Evolutionary conservation across 176 grass and related monocot genomes (phyloP), one percentile per base, ranked within the genome.

Genomic region (Rhynchospora breviuscula): DNA sequence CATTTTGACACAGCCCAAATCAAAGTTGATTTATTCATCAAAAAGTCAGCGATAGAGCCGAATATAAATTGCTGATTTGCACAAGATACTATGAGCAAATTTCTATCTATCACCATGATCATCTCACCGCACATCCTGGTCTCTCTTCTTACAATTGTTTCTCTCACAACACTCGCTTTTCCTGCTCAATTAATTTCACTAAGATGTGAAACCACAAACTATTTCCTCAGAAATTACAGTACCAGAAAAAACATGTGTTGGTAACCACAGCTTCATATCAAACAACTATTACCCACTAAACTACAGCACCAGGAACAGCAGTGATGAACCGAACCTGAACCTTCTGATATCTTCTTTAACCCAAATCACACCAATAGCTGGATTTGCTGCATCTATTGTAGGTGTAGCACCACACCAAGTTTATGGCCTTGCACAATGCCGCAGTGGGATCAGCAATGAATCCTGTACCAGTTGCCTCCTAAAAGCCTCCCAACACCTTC

Each of bases 371-470:
- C 88, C 91, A 26, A 18, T 8, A 10, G n/a, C 82, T 0, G 29
- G 12, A 3, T 92, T 84, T 86, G 79, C 78, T 10, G 19, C 7
- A 31, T 71, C 26, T 0, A 51, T 59, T 25, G 11, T 9, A 74
- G 88, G 87, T 63, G 2, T 60, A 33, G 13, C 62, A 45, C 85
- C 90, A 2, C 69, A 92, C 46, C 64, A 2, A 4, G 82, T 83
- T 21, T 89, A 68, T 67, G 85, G 25, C 43, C 88, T 92, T 0
- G 66, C 78, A 44, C 85, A 90, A 43, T 92, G 91, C 87, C 85
- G 85, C 61, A 85, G 90, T 6, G 90, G 89, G 61, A 47, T 76
- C 45, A 78, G 59, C 1, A 46, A 89, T 7, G 81, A 85, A 54
- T 9, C 57, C 4, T 92, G 90, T 83, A 68, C 62, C 21, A 18